These are phyloP conservation scores for Ustilago sp. DNA, from an alignment of 1,284 basidiomycete species.

Conservation along the genomic window DNA sequence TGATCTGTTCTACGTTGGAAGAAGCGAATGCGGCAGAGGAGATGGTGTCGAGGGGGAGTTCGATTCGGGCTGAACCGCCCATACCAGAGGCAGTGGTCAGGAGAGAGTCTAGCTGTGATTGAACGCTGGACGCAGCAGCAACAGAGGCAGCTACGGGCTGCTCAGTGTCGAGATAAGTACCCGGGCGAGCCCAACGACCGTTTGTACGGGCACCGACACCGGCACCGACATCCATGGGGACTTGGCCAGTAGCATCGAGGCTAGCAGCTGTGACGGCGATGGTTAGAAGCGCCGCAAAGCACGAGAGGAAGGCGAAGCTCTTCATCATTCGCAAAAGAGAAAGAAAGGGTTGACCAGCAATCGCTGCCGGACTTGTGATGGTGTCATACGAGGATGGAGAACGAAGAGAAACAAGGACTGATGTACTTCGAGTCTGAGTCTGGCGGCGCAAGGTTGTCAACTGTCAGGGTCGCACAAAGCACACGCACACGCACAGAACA, in stretches of 20 bases:
- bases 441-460: too few species aligned
- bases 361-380: too few species aligned
- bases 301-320: slow-evolving; percentile 37
- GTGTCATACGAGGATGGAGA: neutral
- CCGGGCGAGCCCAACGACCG: slow-evolving; percentile 23
- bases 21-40: slow-evolving; percentile 39
- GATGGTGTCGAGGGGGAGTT: slow-evolving; percentile 50
- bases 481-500: neutral
- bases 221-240: slow-evolving; percentile 37
- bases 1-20: slow-evolving; percentile 38
- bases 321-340: slow-evolving; percentile 19
- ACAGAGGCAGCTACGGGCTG: neutral
- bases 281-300: slow-evolving; percentile 40
- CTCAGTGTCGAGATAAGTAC: slow-evolving; percentile 26
- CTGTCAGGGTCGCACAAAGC: slow-evolving; percentile 2
- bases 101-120: slow-evolving; percentile 27
- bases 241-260: slow-evolving; percentile 26
- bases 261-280: slow-evolving; percentile 27
- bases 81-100: slow-evolving; percentile 21
- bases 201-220: slow-evolving; percentile 31
- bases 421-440: neutral
- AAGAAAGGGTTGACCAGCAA: neutral
- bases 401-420: neutral
- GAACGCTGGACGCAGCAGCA: slow-evolving; percentile 12
- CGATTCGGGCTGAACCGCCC: slow-evolving; percentile 42